Conservation (phyloP, 2,329 filamentous ascomycete genomes). For the Daldinia sp. region DNA sequence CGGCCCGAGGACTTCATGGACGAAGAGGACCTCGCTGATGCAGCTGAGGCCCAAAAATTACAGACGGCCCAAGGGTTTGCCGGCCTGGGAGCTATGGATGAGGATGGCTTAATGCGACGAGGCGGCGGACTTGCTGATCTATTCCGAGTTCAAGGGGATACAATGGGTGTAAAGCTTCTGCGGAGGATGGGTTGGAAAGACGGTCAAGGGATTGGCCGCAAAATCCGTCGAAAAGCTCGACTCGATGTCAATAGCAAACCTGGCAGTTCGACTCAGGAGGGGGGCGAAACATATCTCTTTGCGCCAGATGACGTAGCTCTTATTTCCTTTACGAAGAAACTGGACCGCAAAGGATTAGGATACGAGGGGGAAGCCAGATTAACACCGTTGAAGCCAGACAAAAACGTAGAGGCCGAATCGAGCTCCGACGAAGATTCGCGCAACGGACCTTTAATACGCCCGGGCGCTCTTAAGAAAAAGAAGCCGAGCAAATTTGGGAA, state of each 20-base stretch:
- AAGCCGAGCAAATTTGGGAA: slow-evolving; percentile 54
- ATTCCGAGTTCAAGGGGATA: slow-evolving; percentile 79
- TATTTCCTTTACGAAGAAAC: slow-evolving; percentile 74
- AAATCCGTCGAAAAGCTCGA: slow-evolving; percentile 79
- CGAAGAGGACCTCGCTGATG: slow-evolving; percentile 91
- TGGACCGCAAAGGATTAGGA: slow-evolving; percentile 77
- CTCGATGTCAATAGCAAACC: slow-evolving; percentile 64
- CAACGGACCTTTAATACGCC: slow-evolving; percentile 53
- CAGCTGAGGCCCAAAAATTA: slow-evolving; percentile 79
- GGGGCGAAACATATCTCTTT: slow-evolving; percentile 75
- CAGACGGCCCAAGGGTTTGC: slow-evolving; percentile 80
- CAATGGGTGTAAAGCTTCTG: slow-evolving; percentile 86
- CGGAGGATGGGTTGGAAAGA: slow-evolving; percentile 96
- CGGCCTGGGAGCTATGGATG: slow-evolving; percentile 76
- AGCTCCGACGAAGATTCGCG: slow-evolving; percentile 62
- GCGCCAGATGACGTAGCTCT: slow-evolving; percentile 83
- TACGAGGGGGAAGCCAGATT: slow-evolving; percentile 71
- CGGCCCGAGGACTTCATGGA: slow-evolving; percentile 96
- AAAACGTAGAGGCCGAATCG: slow-evolving; percentile 48
- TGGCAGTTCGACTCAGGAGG: slow-evolving; percentile 52
- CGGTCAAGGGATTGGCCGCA: slow-evolving; percentile 92
- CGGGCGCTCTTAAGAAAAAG: slow-evolving; percentile 44
- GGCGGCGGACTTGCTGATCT: slow-evolving; percentile 74
- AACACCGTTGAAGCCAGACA: slow-evolving; percentile 49
- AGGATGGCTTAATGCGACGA: slow-evolving; percentile 61